These are phyloP conservation scores for Nannochloropsis salina DNA, from an alignment of 108 stramenopile genomes.

Conservation along the genomic window DNA sequence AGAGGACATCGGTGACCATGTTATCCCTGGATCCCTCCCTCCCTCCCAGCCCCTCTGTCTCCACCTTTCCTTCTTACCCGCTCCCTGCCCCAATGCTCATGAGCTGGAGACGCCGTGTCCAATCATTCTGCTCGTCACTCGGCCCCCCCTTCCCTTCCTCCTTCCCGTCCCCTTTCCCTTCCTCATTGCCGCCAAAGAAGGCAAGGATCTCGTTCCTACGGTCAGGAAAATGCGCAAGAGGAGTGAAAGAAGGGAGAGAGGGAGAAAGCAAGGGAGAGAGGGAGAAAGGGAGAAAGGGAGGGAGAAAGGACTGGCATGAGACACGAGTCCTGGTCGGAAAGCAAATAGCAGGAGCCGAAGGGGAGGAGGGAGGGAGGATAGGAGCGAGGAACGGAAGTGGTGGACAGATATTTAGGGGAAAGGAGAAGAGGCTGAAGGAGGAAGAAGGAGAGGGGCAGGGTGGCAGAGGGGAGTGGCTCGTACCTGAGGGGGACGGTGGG, in stretches of 20 bases:
- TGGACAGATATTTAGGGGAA: neutral
- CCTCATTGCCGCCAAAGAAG: neutral
- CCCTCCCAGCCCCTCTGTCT: too few relatives aligned
- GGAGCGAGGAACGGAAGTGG: neutral
- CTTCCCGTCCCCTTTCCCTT: neutral
- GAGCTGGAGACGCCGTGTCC: neutral
- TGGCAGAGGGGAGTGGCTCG: neutral
- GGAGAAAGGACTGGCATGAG: neutral
- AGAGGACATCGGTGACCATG: neutral
- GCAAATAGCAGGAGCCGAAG: neutral
- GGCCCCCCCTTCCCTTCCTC: neutral
- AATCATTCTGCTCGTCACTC: neutral
- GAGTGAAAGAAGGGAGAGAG: neutral
- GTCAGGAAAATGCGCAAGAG: neutral
- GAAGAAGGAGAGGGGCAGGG: neutral
- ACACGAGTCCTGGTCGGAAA: neutral
- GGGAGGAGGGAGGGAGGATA: neutral
- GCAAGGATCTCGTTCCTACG: neutral
- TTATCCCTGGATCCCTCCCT: neutral
- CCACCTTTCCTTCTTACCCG: neutral
- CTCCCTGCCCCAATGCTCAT: neutral
- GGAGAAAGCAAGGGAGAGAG: neutral
- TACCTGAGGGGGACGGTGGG: slow-evolving; percentile 8
- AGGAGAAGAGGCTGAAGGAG: neutral
- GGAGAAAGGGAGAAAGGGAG: neutral